phyloP scores from a whole-genome alignment of 768 basidiomycete genomes.

The Clavulina sp. region DNA sequence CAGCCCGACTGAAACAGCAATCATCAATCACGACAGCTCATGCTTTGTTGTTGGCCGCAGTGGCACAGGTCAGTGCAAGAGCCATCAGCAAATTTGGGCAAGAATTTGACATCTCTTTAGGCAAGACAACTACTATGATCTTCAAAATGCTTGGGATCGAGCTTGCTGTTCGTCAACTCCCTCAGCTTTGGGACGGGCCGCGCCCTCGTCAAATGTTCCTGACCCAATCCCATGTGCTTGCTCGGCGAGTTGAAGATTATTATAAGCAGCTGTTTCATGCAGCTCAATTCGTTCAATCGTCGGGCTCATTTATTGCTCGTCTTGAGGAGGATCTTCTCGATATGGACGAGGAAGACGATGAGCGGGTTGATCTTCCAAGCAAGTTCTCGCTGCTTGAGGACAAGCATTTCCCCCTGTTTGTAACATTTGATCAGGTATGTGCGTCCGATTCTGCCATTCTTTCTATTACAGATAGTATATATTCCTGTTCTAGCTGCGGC shows the following conservation, averaged over 20 bases:
- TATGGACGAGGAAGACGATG: constrained; percentile 26
- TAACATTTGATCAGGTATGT: constrained; percentile 44
- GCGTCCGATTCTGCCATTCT: background rate
- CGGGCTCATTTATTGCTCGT: too few relatives aligned
- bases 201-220: constrained; percentile 8
- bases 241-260: constrained; percentile 53
- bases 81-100: background rate
- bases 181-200: background rate
- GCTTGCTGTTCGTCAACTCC: background rate
- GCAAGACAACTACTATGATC: constrained; percentile 11
- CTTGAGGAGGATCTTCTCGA: constrained; percentile 19
- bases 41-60: constrained; percentile 55
- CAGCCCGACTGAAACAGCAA: constrained; percentile 30
- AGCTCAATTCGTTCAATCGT: constrained; percentile 15
- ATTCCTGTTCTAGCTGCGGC: constrained; percentile 25
- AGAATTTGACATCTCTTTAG: background rate
- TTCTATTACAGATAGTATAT: background rate
- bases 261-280: constrained; percentile 36
- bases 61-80: constrained; percentile 46
- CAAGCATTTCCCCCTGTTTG: constrained; percentile 49
- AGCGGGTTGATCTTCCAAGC: constrained; percentile 30
- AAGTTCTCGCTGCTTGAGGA: constrained; percentile 40
- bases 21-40: constrained; percentile 40
- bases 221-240: constrained; percentile 24
- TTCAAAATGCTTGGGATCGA: constrained; percentile 8